Evolutionary conservation across 345 rosid species (phyloP), one percentile per base, ranked within the genome.

Genomic region (Barbarea vulgaris): DNA sequence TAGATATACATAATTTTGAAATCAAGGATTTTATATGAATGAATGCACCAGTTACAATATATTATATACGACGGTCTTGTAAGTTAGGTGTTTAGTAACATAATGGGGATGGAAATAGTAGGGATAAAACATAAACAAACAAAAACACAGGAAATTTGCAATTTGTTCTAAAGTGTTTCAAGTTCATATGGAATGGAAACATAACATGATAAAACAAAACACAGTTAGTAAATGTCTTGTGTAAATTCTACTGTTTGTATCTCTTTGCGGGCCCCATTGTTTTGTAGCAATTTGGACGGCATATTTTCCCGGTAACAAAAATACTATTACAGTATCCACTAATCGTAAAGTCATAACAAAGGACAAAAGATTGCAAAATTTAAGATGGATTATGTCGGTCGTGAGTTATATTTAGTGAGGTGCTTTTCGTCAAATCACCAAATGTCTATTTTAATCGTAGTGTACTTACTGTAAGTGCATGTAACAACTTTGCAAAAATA

Each of bases 381-480:
- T 57, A 24, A 64, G 36, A 24, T 47, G 3, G n/a, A 47, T 28
- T 48, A 75, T 77, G 80, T 77, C 80, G 80, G 80, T 77, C 18
- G 42, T 47, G 71, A 56, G 75, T 28, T 47, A 69, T 42, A 2
- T 4, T 4, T 6, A 77, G 54, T 8, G 27, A 46, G 9, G 53
- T 54, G 53, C 72, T 36, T 77, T 62, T 48, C n/a, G 66, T 63
- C 71, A 77, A 34, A 64, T 7, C 61, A 36, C 65, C 7, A 76
- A 60, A 61, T 21, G 17, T 64, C 28, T 47, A 55, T 33, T 22
- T 12, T 64, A 63, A 77, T 69, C 75, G 54, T 69, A 62, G 24
- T 41, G 54, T 69, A 62, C 31, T 41, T 62, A 42, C 36, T 24
- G 52, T 2, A 42, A 61, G 19, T 52, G n/a, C n/a, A n/a, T n/a